Conservation (phyloP, 148 eudicot species). For the Vaccinium corymbosum region DNA sequence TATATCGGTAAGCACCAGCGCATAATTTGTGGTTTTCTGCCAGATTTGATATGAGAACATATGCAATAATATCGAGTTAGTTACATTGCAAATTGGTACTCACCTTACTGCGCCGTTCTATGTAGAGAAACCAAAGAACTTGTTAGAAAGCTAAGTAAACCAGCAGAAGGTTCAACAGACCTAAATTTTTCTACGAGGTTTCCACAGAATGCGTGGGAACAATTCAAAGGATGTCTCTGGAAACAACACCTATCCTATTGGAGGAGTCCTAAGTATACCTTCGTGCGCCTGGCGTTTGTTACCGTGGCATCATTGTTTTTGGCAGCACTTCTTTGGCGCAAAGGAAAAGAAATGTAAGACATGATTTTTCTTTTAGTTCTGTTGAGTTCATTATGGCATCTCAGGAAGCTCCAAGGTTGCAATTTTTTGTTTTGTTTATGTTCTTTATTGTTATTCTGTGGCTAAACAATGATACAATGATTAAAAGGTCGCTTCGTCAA, state of each 20-base stretch:
- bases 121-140: conserved; percentile 18
- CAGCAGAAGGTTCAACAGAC: conserved; percentile 25
- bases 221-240: conserved; percentile 53
- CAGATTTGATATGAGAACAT: neutral
- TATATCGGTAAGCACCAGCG: neutral
- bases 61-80: neutral
- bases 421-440: neutral
- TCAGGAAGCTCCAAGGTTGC: neutral
- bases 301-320: conserved; percentile 23
- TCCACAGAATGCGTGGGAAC: conserved; percentile 32
- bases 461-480: neutral
- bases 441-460: neutral
- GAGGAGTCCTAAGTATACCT: conserved; percentile 51
- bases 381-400: neutral
- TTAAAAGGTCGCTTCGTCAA: neutral
- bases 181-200: conserved; percentile 35
- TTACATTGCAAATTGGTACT: neutral
- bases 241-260: conserved; percentile 55
- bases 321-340: conserved; percentile 43
- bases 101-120: neutral
- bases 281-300: conserved; percentile 27
- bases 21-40: neutral
- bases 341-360: conserved; percentile 41
- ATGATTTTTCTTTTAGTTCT: neutral
- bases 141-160: conserved; percentile 25